These are phyloP conservation scores for Didymella pinodella DNA, from an alignment of 2,329 filamentous ascomycete species.

Conservation along the genomic window DNA sequence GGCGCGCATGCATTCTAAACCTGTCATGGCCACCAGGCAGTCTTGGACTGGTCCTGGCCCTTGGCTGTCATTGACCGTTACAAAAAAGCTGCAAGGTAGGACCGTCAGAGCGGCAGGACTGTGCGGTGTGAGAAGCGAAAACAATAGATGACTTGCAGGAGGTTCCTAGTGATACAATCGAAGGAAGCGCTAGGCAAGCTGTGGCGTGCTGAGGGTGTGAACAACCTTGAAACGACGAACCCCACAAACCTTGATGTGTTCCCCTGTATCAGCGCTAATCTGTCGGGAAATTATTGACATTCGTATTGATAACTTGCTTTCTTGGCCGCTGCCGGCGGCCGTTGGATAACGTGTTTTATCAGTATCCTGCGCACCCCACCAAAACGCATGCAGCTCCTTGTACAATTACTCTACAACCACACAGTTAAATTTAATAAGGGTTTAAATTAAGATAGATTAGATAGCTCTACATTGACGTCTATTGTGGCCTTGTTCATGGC, in stretches of 20 bases:
- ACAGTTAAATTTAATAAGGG: too few relatives aligned
- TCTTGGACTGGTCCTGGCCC: conserved; percentile 1
- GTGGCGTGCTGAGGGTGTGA: conserved; percentile 17
- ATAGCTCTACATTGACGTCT: too few relatives aligned
- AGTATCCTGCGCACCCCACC: too few relatives aligned
- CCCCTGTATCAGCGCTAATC: conserved; percentile 29
- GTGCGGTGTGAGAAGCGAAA: conserved; percentile 18
- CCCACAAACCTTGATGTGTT: conserved; percentile 30
- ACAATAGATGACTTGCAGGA: conserved; percentile 27
- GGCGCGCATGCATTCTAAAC: background rate
- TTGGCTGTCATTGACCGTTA: conserved; percentile 2
- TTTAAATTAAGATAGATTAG: too few relatives aligned
- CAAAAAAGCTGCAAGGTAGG: conserved; percentile 12
- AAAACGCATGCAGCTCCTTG: too few relatives aligned
- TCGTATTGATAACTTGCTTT: conserved; percentile 27
- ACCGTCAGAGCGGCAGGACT: conserved; percentile 6
- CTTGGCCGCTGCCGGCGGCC: conserved; percentile 21
- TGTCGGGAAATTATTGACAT: conserved; percentile 33
- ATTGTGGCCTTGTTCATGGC: too few relatives aligned
- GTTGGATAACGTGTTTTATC: too few relatives aligned
- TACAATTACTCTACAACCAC: too few relatives aligned
- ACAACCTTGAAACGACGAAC: conserved; percentile 16
- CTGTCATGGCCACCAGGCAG: background rate
- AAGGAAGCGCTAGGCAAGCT: conserved; percentile 25
- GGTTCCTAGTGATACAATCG: conserved; percentile 10